Percentiles rank a stretch among this genome's conserved stretches.
These are phyloP conservation scores for Kodamaea leandrae DNA, from an alignment of 805 yeast genomes.

Conservation along the genomic window DNA sequence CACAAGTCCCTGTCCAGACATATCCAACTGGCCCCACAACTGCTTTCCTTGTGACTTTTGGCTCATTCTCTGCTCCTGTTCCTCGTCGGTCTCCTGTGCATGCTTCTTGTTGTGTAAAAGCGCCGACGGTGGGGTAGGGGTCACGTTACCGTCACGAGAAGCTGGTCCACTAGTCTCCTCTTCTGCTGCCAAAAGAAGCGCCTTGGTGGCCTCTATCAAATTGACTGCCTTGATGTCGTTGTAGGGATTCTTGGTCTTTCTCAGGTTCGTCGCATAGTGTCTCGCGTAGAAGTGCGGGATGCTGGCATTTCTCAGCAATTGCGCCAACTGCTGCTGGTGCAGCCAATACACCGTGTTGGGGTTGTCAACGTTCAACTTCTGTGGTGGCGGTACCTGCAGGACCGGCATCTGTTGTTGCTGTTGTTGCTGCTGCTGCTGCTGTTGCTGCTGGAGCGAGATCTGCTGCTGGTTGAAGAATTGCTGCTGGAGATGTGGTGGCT, in stretches of 20 bases:
- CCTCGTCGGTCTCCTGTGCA: conserved; percentile 53
- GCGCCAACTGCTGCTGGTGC: conserved; percentile 73
- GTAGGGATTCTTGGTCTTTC: conserved; percentile 43
- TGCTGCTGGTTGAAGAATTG: conserved; percentile 12
- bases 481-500: conserved; percentile 22
- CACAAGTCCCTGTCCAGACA: conserved; percentile 83
- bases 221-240: conserved; percentile 37
- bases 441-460: conserved; percentile 15
- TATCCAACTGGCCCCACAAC: conserved; percentile 91
- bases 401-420: conserved; percentile 13
- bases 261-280: conserved; percentile 68
- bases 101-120: conserved; percentile 43
- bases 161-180: conserved; percentile 29
- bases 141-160: conserved; percentile 13
- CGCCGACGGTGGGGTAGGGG: conserved; percentile 24
- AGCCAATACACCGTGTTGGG: conserved; percentile 62
- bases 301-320: conserved; percentile 61
- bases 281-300: conserved; percentile 82
- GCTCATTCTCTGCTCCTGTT: conserved; percentile 62
- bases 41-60: conserved; percentile 64
- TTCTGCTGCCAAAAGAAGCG: conserved; percentile 34
- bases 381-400: conserved; percentile 17
- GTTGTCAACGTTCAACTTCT: conserved; percentile 40
- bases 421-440: conserved; percentile 28
- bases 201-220: conserved; percentile 42